phyloP scores from a whole-genome alignment of 352 stramenopile species.

The Phytopythium mirpurense region DNA sequence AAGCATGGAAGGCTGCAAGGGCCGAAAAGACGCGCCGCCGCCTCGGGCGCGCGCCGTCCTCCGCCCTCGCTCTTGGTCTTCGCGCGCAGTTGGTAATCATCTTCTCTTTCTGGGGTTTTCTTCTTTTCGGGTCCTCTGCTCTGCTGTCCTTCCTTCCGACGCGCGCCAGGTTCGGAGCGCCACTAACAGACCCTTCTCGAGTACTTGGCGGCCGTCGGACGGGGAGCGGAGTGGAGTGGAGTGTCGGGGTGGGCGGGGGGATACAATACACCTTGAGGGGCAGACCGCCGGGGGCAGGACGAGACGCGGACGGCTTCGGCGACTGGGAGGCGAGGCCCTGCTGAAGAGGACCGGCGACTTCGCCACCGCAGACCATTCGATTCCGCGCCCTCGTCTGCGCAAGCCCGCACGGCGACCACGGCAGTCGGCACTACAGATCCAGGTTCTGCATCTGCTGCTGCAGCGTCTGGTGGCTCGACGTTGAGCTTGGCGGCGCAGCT shows the following conservation, averaged over 20 bases:
- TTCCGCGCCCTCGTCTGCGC: not conserved
- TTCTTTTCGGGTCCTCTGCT: constrained; percentile 7
- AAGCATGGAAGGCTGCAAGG: constrained; percentile 9
- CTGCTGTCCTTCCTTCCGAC: constrained; percentile 1
- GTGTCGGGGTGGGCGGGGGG: not conserved
- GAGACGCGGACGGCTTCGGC: not conserved
- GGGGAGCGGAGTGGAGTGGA: not conserved
- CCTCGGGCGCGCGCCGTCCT: no score
- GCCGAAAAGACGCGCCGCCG: not conserved
- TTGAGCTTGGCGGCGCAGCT: constrained; percentile 20
- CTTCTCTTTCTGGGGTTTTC: constrained; percentile 2
- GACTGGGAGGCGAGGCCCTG: not conserved
- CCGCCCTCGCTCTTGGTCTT: constrained; percentile 5
- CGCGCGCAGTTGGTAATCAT: constrained; percentile 5
- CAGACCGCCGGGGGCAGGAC: not conserved
- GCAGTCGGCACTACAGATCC: constrained; percentile 50
- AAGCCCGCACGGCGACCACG: not conserved
- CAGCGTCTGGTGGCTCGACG: constrained; percentile 27
- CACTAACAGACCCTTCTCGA: constrained; percentile 4
- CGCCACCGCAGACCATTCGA: not conserved
- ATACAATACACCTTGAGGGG: constrained; percentile 10
- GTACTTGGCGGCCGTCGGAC: constrained; percentile 5
- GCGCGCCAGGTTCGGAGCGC: not conserved
- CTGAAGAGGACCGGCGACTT: not conserved
- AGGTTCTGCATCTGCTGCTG: constrained; percentile 70